Percentiles rank a stretch among this genome's conserved stretches.
Evolutionary conservation across 192 early-diverging fungal genomes (phyloP).

Genomic region (Coemansia sp.): DNA sequence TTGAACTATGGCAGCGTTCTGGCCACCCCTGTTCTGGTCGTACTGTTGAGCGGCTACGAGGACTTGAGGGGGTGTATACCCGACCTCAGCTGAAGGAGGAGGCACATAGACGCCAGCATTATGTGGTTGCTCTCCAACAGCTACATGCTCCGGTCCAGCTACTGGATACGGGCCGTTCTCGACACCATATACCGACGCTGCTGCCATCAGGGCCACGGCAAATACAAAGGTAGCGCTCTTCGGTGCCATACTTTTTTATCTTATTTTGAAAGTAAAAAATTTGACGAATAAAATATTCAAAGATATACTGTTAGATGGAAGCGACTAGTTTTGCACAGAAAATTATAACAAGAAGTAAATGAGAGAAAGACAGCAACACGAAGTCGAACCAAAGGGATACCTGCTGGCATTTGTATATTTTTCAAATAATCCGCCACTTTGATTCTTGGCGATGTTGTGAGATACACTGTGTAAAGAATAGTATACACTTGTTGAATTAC

Average conservation of each 20-base stretch:
- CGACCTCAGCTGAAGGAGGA: slow-evolving; percentile 20
- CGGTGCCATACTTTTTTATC: background rate
- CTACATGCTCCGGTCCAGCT: slow-evolving; percentile 4
- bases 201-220: slow-evolving; percentile 1
- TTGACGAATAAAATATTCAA: background rate
- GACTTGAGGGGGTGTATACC: slow-evolving; percentile 35
- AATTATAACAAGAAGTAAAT: background rate
- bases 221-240: background rate
- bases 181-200: background rate
- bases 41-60: slow-evolving; percentile 38
- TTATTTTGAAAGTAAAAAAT: background rate
- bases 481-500: background rate
- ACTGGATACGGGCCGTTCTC: background rate
- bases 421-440: background rate
- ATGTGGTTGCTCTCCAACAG: background rate
- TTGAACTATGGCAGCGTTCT: background rate
- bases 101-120: background rate
- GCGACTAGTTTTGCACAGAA: background rate
- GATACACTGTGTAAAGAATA: background rate
- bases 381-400: background rate
- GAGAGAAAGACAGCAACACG: background rate
- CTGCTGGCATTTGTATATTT: background rate
- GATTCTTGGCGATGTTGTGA: background rate
- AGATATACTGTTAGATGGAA: background rate
- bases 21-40: slow-evolving; percentile 14